Evolutionary conservation across 1,139 yeast genomes (phyloP), one percentile per base, ranked within the genome.

Genomic region (Casaregolazyma suthepensis): DNA sequence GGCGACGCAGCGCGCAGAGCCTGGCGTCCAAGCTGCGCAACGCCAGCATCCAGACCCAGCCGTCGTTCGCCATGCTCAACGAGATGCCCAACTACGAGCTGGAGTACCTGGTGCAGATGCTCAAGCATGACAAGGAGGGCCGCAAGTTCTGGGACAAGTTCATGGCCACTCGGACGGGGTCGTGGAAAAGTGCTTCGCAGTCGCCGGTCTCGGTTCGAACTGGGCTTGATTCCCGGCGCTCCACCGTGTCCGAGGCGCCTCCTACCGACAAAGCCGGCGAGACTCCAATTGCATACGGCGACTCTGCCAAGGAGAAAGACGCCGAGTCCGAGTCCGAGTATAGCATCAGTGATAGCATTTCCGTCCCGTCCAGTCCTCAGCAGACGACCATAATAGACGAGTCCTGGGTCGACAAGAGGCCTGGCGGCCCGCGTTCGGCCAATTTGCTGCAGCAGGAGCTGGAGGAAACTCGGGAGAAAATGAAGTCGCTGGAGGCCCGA

Each of bases 21-120:
- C 7, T 15, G 5, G 17, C 40, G 13, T 35, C 40, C 7, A 35
- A n/a, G 40, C 40, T 35, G 2, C 40, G 40, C 9, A 12, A 35
- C 13, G 17, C 15, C 23, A 45, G 48, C n/a, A 38, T 45, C 10
- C 38, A 38, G 26, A 45, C 48, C 20, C 48, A 45, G 42, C 48
- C 48, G 9, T 45, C 48, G 2, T 45, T 45, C 29, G 48, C 48
- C n/a, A 29, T 37, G 17, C 23, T 45, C 13, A 45, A 45, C 18
- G 35, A 29, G 9, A 18, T 18, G 40, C 40, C 48, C 13, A 29
- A 35, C 5, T 20, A 35, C 10, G 42, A 45, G 17, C 37, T 23
- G 19, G 22, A 45, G 40, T 29, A 45, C 20, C n/a, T 45, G 20
- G 13, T 31, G 10, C 42, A 29, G 15, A 45, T 45, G 18, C 48